These are phyloP conservation scores for Amylocarpus encephaloides DNA, from an alignment of 2,329 filamentous ascomycete species.

Conservation along the genomic window DNA sequence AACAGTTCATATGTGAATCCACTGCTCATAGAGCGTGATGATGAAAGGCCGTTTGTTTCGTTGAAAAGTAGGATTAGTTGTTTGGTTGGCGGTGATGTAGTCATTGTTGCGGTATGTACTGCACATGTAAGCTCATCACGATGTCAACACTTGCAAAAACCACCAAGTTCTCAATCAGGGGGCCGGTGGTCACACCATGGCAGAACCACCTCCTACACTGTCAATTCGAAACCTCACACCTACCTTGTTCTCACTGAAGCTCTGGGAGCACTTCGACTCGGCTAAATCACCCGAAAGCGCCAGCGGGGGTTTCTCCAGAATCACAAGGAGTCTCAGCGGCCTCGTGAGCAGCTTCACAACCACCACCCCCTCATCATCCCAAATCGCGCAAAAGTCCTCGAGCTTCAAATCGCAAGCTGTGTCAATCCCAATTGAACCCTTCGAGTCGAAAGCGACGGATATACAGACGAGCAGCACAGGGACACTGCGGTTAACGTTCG, in stretches of 20 bases:
- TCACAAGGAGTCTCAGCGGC: slow-evolving; percentile 43
- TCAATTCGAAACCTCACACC: slow-evolving; percentile 78
- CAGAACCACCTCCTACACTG: slow-evolving; percentile 34
- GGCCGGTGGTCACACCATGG: neutral
- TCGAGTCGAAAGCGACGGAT: slow-evolving; percentile 57
- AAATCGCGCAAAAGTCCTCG: slow-evolving; percentile 46
- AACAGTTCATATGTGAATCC: too few relatives aligned
- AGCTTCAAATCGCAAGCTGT: slow-evolving; percentile 57
- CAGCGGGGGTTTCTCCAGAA: slow-evolving; percentile 32
- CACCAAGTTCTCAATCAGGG: neutral
- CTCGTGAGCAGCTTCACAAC: slow-evolving; percentile 38
- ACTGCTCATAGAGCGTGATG: too few relatives aligned
- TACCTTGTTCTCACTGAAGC: slow-evolving; percentile 64
- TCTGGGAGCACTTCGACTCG: slow-evolving; percentile 66
- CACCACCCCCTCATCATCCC: slow-evolving; percentile 34
- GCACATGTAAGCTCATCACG: too few relatives aligned
- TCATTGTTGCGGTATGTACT: too few relatives aligned
- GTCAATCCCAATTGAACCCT: slow-evolving; percentile 59
- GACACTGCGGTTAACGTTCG: slow-evolving; percentile 68
- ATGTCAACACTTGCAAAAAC: neutral
- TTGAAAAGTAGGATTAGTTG: too few relatives aligned
- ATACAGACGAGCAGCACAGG: slow-evolving; percentile 56
- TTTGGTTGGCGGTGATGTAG: too few relatives aligned
- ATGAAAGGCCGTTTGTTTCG: too few relatives aligned
- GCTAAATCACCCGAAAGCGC: slow-evolving; percentile 31